Percentiles rank a stretch among this genome's conserved stretches.
Conservation (phyloP, 192 early-diverging fungal genomes). For the Coemansia sp. region DNA sequence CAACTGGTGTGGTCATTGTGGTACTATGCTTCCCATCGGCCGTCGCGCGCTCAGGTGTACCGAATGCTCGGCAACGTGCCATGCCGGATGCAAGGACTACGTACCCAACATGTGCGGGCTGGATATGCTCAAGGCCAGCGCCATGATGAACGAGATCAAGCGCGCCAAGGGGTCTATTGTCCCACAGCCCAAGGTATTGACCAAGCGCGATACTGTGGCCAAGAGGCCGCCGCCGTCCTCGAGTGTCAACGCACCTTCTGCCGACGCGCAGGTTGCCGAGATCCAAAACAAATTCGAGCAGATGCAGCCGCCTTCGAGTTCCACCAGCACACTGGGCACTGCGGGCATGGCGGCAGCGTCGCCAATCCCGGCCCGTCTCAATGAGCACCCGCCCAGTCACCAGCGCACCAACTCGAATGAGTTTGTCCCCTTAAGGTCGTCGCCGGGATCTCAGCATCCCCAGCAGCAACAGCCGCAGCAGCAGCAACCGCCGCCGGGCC, state of each 20-base stretch:
- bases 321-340: conserved; percentile 11
- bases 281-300: conserved; percentile 27
- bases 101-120: conserved; percentile 94
- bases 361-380: conserved; percentile 21
- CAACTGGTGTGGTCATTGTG: conserved; percentile 98
- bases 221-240: conserved; percentile 11
- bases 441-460: conserved; percentile 11
- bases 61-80: conserved; percentile 80
- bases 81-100: conserved; percentile 74
- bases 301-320: conserved; percentile 24
- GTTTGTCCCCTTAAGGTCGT: conserved; percentile 45
- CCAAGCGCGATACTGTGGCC: conserved; percentile 46
- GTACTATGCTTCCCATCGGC: conserved; percentile 87
- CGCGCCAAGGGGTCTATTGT: conserved; percentile 31
- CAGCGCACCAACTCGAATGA: conserved; percentile 44
- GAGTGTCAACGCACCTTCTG: conserved; percentile 4
- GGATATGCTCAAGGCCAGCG: conserved; percentile 76
- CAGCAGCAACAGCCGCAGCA: conserved; percentile 23
- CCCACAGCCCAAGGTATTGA: conserved; percentile 36
- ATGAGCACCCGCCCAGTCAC: conserved; percentile 18
- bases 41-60: conserved; percentile 48
- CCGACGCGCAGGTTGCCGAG: conserved; percentile 26
- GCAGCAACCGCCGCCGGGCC: conserved; percentile 15
- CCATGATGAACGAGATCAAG: conserved; percentile 82
- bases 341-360: conserved; percentile 1